phyloP scores from a whole-genome alignment of 805 yeast species.

The Candida caryicola region DNA sequence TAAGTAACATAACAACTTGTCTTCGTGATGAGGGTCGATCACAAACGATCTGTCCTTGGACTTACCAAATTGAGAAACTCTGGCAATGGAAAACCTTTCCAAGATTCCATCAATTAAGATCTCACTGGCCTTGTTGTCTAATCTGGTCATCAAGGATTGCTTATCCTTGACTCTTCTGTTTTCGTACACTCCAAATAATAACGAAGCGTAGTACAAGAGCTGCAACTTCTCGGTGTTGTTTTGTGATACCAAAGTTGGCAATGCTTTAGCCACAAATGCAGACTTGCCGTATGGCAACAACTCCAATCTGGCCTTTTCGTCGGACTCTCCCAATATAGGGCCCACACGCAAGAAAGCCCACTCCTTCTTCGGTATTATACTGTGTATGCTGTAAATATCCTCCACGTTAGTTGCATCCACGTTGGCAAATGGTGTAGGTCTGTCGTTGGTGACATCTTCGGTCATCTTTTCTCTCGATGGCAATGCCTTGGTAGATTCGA shows the following conservation, averaged over 20 bases:
- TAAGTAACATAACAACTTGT: slow-evolving; percentile 77
- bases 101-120: slow-evolving; percentile 67
- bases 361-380: slow-evolving; percentile 68
- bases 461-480: slow-evolving; percentile 70
- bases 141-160: slow-evolving; percentile 56
- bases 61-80: slow-evolving; percentile 65
- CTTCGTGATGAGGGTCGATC: slow-evolving; percentile 86
- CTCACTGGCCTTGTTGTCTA: slow-evolving; percentile 68
- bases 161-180: slow-evolving; percentile 62
- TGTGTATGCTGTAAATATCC: slow-evolving; percentile 73
- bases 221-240: slow-evolving; percentile 58
- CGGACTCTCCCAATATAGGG: slow-evolving; percentile 53
- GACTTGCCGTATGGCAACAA: slow-evolving; percentile 64
- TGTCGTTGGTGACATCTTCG: slow-evolving; percentile 54
- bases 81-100: slow-evolving; percentile 64
- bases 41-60: slow-evolving; percentile 73
- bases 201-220: slow-evolving; percentile 74
- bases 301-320: slow-evolving; percentile 47
- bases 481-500: slow-evolving; percentile 62
- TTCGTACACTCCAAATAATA: slow-evolving; percentile 75
- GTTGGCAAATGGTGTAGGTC: slow-evolving; percentile 81
- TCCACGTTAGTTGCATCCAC: slow-evolving; percentile 78
- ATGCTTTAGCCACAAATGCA: slow-evolving; percentile 49
- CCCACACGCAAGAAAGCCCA: slow-evolving; percentile 62
- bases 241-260: slow-evolving; percentile 34